These are phyloP conservation scores for Tuber umbilicatum DNA, from an alignment of 495 filamentous ascomycete species.

Conservation along the genomic window DNA sequence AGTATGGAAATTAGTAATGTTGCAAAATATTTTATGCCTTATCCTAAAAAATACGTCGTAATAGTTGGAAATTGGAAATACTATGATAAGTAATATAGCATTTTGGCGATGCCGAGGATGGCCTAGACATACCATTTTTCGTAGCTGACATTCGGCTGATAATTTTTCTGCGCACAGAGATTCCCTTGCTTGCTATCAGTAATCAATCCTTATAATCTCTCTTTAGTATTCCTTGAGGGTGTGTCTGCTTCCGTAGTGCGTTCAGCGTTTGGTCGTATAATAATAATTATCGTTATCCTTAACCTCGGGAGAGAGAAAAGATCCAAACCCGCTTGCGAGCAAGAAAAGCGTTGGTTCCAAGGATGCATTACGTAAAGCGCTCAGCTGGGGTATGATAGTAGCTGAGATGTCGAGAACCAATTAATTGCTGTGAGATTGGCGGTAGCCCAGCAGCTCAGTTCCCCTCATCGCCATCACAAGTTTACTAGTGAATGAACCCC, in stretches of 20 bases:
- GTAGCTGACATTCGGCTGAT: not conserved
- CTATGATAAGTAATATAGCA: too few species aligned
- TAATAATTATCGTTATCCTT: not conserved
- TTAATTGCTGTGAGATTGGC: not conserved
- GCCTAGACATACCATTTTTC: not conserved
- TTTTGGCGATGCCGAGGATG: too few species aligned
- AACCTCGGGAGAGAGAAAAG: not conserved
- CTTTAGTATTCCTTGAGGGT: too few species aligned
- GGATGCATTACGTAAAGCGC: too few species aligned
- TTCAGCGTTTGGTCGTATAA: not conserved
- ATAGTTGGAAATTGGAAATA: too few species aligned
- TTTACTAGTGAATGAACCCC: too few species aligned
- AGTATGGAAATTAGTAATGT: too few species aligned
- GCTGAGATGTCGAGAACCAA: not conserved
- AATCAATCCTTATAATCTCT: not conserved
- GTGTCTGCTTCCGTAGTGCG: not conserved
- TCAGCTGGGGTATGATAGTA: too few species aligned
- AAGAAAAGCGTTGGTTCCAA: not conserved
- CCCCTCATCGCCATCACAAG: too few species aligned
- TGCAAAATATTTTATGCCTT: too few species aligned
- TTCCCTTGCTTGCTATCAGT: not conserved
- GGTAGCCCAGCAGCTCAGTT: not conserved
- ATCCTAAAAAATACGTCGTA: too few species aligned
- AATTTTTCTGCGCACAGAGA: not conserved
- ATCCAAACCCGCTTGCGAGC: not conserved